Base-by-base conservation (phyloP, 345 rosid genomes). In the Stellera chamaejasme region DNA sequence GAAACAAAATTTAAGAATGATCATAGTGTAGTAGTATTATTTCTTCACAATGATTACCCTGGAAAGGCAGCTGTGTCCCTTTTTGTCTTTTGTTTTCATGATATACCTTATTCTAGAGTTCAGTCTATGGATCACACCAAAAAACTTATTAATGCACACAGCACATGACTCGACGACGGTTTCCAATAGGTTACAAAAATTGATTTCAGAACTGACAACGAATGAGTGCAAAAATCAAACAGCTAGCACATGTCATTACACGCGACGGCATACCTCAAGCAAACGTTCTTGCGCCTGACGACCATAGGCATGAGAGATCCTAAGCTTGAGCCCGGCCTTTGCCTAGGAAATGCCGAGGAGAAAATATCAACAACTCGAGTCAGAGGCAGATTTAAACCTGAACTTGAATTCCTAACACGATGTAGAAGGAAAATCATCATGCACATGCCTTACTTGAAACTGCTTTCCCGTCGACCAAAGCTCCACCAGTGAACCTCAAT, bases 201-300 rank as follows among this genome's bases (percentile, higher is more conserved):
- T 8, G 9, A 32, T 32, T 32, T 32, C 39, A 32, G 7, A 32
- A 5, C 5, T 32, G 3, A 32, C 39, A 32, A 5, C 0, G 39
- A 32, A 32, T 32, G 7, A 32, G 39, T 32, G 39, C 39, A 32
- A 5, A 8, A 32, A 32, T 5, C 39, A 32, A 32, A 5, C 39
- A 2, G 39, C 39, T 32, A 32, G 3, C 39, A 32, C 3, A 41
- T 45, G 42, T 10, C 27, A 60, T 50, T 26, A 48, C 56, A 45
- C 1, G 39, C 39, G 1, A 8, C 7, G 1, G 39, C 39, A 36
- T 72, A 85, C 97, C 89, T 89, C 79, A 45, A 82, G 75, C 43
- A 85, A 76, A 3, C 79, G 78, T 54, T 83, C 82, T 55, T 68
- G 72, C 57, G 90, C 71, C 54, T 73, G 78, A 56, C 56, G 75